A percentile compares a stretch with the other conserved stretches of the same genome.
Evolutionary conservation across 129 eudicot species (phyloP).

Genomic region (Flaveria trinervia): DNA sequence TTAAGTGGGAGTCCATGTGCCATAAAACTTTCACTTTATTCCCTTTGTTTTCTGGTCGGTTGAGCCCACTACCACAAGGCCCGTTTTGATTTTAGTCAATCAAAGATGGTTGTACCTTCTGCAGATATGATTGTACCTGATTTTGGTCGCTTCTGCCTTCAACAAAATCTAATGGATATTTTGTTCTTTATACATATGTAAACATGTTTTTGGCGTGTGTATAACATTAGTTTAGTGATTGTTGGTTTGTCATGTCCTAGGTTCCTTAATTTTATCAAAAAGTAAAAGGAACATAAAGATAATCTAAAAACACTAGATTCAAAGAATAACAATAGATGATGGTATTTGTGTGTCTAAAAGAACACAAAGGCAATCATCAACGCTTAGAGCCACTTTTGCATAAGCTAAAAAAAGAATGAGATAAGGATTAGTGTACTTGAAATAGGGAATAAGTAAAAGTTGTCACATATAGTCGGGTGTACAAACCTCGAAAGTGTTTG

Average conservation of each 20-base stretch:
- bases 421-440: too few relatives aligned
- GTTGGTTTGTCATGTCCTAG: neutral
- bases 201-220: slow-evolving; percentile 9
- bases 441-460: too few relatives aligned
- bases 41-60: slow-evolving; percentile 53
- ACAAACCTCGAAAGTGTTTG: too few relatives aligned
- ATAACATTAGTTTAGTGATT: neutral
- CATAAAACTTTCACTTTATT: slow-evolving; percentile 38
- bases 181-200: neutral
- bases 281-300: neutral
- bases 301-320: neutral
- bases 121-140: slow-evolving; percentile 14
- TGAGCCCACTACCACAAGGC: slow-evolving; percentile 41
- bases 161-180: neutral
- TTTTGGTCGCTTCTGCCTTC: slow-evolving; percentile 16
- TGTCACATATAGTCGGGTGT: too few relatives aligned
- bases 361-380: too few relatives aligned
- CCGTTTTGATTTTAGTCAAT: slow-evolving; percentile 27
- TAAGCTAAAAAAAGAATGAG: too few relatives aligned
- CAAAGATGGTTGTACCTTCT: slow-evolving; percentile 10
- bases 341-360: too few relatives aligned
- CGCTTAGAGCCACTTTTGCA: too few relatives aligned
- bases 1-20: slow-evolving; percentile 45
- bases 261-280: slow-evolving; percentile 2
- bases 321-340: too few relatives aligned